phyloP scores from a whole-genome alignment of 768 basidiomycete species.

The Hygrophoropsis aurantiaca region DNA sequence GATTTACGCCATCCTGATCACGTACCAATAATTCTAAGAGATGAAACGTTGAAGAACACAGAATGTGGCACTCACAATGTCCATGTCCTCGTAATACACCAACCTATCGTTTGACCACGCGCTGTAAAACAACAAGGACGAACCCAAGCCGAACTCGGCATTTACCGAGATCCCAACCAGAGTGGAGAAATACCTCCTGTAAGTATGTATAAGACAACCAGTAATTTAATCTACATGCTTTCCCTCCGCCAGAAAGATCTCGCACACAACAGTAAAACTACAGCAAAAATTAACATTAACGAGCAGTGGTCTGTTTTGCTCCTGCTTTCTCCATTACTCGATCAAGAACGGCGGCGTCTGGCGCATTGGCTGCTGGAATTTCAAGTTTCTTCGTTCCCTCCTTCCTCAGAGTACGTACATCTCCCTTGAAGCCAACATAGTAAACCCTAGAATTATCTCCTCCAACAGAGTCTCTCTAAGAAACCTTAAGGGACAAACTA shows the following conservation, averaged over 20 bases:
- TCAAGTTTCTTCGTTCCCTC: constrained; percentile 65
- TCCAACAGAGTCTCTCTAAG: constrained; percentile 65
- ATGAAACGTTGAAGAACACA: constrained; percentile 2
- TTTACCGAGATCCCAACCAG: too few relatives aligned
- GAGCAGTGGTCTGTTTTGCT: constrained; percentile 65
- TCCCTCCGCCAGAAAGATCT: too few relatives aligned
- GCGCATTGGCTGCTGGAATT: constrained; percentile 78
- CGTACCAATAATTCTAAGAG: background rate
- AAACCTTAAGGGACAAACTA: constrained; percentile 6
- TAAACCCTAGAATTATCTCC: constrained; percentile 68
- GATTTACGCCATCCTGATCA: constrained; percentile 13
- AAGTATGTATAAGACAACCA: too few relatives aligned
- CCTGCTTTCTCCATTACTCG: constrained; percentile 55
- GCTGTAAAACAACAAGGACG: too few relatives aligned
- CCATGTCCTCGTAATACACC: constrained; percentile 14
- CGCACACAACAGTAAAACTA: too few relatives aligned
- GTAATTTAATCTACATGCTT: too few relatives aligned
- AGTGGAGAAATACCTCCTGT: too few relatives aligned
- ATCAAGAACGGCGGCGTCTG: constrained; percentile 69
- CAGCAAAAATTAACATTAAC: constrained; percentile 21
- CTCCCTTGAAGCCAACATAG: constrained; percentile 84
- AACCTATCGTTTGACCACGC: too few relatives aligned
- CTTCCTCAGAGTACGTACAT: constrained; percentile 51
- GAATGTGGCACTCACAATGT: constrained; percentile 20
- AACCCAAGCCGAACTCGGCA: too few relatives aligned